A percentile compares a stretch with the other conserved stretches of the same genome.
Conservation (phyloP, 2,329 filamentous ascomycete genomes). For the Pseudogymnoascus sp. region DNA sequence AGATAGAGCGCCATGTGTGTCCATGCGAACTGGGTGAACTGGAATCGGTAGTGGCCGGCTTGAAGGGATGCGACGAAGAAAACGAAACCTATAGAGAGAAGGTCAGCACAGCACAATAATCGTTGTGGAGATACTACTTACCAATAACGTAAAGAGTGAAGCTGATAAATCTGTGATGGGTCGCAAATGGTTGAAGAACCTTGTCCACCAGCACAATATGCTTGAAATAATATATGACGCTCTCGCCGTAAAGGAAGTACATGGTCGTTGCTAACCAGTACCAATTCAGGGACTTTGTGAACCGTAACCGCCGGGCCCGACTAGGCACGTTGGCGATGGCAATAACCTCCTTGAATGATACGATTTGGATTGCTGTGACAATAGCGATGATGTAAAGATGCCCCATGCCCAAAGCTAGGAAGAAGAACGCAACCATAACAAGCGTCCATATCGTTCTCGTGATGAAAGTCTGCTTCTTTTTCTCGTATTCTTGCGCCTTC, state of each 20-base stretch:
- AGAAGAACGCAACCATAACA: conserved; percentile 93
- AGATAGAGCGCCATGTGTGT: conserved; percentile 98
- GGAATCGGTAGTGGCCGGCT: conserved; percentile 94
- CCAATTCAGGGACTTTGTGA: conserved; percentile 97
- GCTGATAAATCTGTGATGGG: conserved; percentile 97
- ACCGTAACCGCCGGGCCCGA: conserved; percentile 79
- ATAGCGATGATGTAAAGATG: conserved; percentile 96
- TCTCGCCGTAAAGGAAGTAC: conserved; percentile 99
- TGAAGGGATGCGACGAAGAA: conserved; percentile 95
- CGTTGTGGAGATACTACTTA: conserved; percentile 36
- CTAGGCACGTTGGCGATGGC: conserved; percentile 93
- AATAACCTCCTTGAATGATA: conserved; percentile 99
- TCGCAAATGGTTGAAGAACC: conserved; percentile 85
- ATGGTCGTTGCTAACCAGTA: conserved; percentile 98
- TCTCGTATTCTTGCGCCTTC: conserved; percentile 71
- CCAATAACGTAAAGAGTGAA: conserved; percentile 97
- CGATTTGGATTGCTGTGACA: conserved; percentile 87
- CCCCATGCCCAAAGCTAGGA: conserved; percentile 83
- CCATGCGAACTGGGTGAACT: conserved; percentile 99
- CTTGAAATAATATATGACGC: conserved; percentile 99
- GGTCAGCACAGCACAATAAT: conserved; percentile 22
- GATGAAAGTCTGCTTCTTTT: conserved; percentile 98
- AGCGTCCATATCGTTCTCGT: conserved; percentile 96
- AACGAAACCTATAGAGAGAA: conserved; percentile 65
- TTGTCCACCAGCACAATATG: conserved; percentile 94